phyloP scores from a whole-genome alignment of 2,329 filamentous ascomycete genomes.

The Aureobasidium sp. region DNA sequence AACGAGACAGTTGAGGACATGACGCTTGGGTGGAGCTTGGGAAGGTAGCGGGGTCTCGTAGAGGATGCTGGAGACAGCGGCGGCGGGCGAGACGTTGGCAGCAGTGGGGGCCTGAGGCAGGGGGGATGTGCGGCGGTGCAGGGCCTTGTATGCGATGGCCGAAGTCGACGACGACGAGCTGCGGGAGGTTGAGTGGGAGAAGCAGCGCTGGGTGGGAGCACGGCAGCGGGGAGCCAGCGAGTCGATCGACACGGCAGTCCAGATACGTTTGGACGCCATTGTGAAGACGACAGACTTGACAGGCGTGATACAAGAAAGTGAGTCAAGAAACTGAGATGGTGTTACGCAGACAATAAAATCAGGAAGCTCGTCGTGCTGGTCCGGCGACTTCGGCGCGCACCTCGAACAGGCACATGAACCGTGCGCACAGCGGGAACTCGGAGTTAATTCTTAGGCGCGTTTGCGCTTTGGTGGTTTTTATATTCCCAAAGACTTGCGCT shows the following conservation, averaged over 20 bases:
- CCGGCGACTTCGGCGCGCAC: constrained; percentile 1
- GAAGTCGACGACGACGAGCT: constrained; percentile 66
- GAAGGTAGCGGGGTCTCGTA: constrained; percentile 93
- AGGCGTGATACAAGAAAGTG: neutral
- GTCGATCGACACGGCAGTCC: constrained; percentile 17
- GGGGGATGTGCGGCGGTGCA: constrained; percentile 82
- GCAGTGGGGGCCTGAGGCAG: constrained; percentile 65
- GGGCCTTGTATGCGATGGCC: constrained; percentile 92
- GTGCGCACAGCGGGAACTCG: neutral
- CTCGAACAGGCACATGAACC: neutral
- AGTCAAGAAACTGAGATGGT: neutral
- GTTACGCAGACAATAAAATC: neutral
- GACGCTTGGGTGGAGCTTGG: constrained; percentile 76
- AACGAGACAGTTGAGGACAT: constrained; percentile 95
- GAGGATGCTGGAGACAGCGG: constrained; percentile 94
- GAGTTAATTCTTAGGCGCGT: neutral
- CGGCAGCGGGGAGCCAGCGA: constrained; percentile 9
- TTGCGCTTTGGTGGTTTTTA: neutral
- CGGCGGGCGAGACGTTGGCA: constrained; percentile 73
- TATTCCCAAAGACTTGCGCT: neutral
- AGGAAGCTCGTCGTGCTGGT: neutral
- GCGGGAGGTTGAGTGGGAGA: neutral
- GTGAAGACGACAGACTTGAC: constrained; percentile 11
- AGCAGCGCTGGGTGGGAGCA: neutral
- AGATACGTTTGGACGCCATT: constrained; percentile 31